Conservation (phyloP, 768 basidiomycete species). For the Sistotremastrum niveocremeum region DNA sequence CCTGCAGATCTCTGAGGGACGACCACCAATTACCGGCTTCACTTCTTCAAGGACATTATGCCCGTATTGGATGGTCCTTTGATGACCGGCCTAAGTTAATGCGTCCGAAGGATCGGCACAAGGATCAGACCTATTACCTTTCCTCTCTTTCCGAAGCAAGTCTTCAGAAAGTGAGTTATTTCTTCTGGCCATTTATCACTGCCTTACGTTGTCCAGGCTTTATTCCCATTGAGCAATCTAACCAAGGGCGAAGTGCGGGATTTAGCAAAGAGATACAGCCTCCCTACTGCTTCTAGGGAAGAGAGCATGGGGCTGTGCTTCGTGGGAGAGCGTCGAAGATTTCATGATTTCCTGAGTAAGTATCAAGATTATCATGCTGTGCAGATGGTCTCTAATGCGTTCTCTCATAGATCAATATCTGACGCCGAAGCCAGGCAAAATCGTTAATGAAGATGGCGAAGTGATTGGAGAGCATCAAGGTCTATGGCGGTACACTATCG, state of each 20-base stretch:
- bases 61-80: constrained; percentile 43
- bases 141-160: constrained; percentile 59
- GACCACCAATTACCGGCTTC: neutral
- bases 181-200: neutral
- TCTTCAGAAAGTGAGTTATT: constrained; percentile 31
- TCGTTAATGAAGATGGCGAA: constrained; percentile 46
- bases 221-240: constrained; percentile 65
- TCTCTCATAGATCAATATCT: constrained; percentile 57
- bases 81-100: constrained; percentile 23
- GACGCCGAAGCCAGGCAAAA: constrained; percentile 49
- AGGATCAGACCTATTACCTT: constrained; percentile 91
- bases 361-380: constrained; percentile 3
- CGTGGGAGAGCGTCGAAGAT: constrained; percentile 66
- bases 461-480: constrained; percentile 53
- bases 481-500: constrained; percentile 76
- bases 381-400: neutral
- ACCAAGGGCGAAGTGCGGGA: constrained; percentile 61
- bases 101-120: constrained; percentile 38
- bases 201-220: constrained; percentile 18
- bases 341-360: constrained; percentile 62
- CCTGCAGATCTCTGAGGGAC: neutral
- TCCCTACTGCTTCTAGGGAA: constrained; percentile 61
- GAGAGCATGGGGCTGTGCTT: constrained; percentile 97
- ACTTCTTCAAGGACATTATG: constrained; percentile 62
- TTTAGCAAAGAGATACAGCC: constrained; percentile 43